Evolutionary conservation across 352 stramenopile species (phyloP).

Genomic region (Aphanomyces euteiches): DNA sequence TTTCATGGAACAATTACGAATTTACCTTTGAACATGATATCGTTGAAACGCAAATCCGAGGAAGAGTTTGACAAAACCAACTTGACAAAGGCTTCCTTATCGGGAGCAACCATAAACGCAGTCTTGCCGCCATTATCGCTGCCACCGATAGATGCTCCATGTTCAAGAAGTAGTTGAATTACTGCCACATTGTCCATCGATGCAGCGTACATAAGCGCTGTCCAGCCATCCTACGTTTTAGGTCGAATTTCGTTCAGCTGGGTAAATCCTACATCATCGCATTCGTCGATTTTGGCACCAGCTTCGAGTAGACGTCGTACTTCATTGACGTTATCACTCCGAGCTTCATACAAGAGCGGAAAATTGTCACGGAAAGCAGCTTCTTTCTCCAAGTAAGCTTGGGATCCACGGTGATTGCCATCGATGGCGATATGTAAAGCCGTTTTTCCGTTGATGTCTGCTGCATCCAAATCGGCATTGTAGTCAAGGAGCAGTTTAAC

Average conservation of each 20-base stretch:
- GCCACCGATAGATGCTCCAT: constrained; percentile 20
- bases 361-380: constrained; percentile 19
- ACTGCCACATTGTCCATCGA: constrained; percentile 19
- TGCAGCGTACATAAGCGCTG: constrained; percentile 27
- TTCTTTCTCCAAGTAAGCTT: constrained; percentile 19
- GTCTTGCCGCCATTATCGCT: constrained; percentile 30
- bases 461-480: constrained; percentile 24
- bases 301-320: constrained; percentile 10
- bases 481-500: constrained; percentile 24
- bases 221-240: constrained; percentile 28
- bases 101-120: constrained; percentile 26
- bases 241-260: background rate
- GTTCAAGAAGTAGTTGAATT: constrained; percentile 18
- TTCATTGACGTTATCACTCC: constrained; percentile 21
- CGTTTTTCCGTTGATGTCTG: constrained; percentile 11
- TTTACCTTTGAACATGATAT: constrained; percentile 29
- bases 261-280: constrained; percentile 6
- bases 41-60: constrained; percentile 27
- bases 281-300: constrained; percentile 9
- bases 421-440: constrained; percentile 7
- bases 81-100: constrained; percentile 30
- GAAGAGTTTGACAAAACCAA: constrained; percentile 21
- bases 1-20: background rate
- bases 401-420: constrained; percentile 1
- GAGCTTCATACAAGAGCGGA: constrained; percentile 25